Base-by-base conservation (phyloP, 2,329 filamentous ascomycete genomes). In the Arthrobotrys iridis region DNA sequence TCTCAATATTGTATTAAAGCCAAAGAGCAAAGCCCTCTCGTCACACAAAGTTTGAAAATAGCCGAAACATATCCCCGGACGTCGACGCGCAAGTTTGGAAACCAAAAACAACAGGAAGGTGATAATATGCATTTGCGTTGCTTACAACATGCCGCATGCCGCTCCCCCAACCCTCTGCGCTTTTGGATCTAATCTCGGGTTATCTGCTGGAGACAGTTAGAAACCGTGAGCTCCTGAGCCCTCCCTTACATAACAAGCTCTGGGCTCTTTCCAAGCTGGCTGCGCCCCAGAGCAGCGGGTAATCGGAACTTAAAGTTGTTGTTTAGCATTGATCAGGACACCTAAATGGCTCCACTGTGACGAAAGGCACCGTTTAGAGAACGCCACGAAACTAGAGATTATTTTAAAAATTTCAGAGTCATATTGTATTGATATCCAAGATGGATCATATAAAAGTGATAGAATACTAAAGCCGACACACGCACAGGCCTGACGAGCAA, bases 271-370 rank as follows among this genome's bases (percentile, higher is more conserved):
- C n/a, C 18, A 10, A 4, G 40, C 3, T 4, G 22, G 28, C 55
- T 43, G 20, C 41, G 37, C 35, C 55, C 22, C 55, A 59, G 8
- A 22, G 15, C 11, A 57, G 48, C 62, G 62, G 62, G 22, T 57
- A 57, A 57, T 66, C 62, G 62, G 62, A 66, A 66, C 62, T 57
- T 50, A 41, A 45, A 46, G 64, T 43, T 67, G 22, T 67, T 40
- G 20, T 5, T 20, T 40, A 24, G 20, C 35, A 10, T 43, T 28
- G 64, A 26, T 26, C 64, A 52, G 59, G 41, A 59, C 10, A 4
- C 8, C 30, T n/a, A 10, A 13, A n/a, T 50, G 35, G 50, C 50
- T 59, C 64, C 64, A 59, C 64, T 28, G 41, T 65, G 62, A 65
- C 45, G 60, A 52, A 52, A 52, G 30, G 46, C 40, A 6, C 18